Conservation (phyloP, 345 rosid genomes). For the Punica granatum region DNA sequence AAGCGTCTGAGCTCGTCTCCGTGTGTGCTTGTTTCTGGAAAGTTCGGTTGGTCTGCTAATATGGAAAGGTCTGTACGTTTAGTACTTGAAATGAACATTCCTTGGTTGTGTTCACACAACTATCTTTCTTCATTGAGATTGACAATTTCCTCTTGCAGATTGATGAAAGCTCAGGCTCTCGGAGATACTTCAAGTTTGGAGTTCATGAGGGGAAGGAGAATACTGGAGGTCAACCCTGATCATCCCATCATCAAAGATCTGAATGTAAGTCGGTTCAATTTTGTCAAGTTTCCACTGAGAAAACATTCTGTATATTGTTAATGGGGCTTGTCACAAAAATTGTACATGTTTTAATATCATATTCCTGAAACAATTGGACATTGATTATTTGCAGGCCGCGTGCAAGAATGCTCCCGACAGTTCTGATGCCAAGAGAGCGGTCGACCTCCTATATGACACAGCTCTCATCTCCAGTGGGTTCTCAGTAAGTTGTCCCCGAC, state of each 20-base stretch:
- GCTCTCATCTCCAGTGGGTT: constrained; percentile 96
- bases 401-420: constrained; percentile 87
- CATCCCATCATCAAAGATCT: constrained; percentile 90
- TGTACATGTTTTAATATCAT: too few relatives aligned
- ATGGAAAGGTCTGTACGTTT: constrained; percentile 77
- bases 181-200: constrained; percentile 95
- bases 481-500: constrained; percentile 39
- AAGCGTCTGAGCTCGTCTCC: constrained; percentile 92
- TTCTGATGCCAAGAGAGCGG: constrained; percentile 78
- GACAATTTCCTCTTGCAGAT: constrained; percentile 27
- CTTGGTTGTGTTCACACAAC: neutral
- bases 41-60: constrained; percentile 98
- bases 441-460: constrained; percentile 83
- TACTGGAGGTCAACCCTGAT: constrained; percentile 85
- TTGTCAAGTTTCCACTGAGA: neutral
- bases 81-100: neutral
- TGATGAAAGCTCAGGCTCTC: constrained; percentile 99
- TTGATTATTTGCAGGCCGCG: constrained; percentile 59
- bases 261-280: constrained; percentile 40
- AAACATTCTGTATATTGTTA: neutral
- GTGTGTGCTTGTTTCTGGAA: constrained; percentile 95
- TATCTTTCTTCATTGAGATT: neutral
- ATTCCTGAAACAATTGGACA: neutral
- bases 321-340: too few relatives aligned
- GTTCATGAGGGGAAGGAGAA: constrained; percentile 97